Base-by-base conservation (phyloP, 371 early-diverging fungal species). In the Syncephalastrum contaminatum region DNA sequence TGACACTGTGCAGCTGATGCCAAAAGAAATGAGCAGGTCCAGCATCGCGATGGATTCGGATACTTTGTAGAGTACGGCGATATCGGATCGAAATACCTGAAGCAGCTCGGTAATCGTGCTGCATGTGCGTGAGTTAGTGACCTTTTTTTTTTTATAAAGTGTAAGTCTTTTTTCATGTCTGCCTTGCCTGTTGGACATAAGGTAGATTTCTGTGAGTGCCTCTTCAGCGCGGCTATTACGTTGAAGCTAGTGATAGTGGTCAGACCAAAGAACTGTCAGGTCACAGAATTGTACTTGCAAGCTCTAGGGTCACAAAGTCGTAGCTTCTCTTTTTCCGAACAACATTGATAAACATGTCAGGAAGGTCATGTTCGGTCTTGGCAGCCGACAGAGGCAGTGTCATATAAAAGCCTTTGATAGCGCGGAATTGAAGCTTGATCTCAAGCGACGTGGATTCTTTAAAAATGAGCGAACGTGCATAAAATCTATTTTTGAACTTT, bases 41-140 rank as follows among this genome's bases (percentile, higher is more conserved):
- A 97, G 69, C 55, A 92, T 54, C 0, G 91, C 92, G 7, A 96
- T 60, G 0, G 91, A 82, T 56, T 95, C 95, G 0, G 93, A 88
- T 2, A 87, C 62, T 44, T 86, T 85, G 59, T 93, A 93, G 10
- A 96, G 69, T 1, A 83, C 57, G 1, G 74, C 70, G n/a, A 95
- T 79, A 49, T 85, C 70, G 12, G 70, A 50, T 18, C 83, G 72
- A 30, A 95, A 81, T 7, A 66, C 51, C 2, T 73, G 62, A 3
- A 88, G 65, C 2, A 95, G 70, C 1, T 83, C 79, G 6, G 70
- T 64, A 25, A 92, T 76, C 24, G 86, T 85, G 48, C 88, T 88
- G 59, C 7, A 43, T 5, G 8, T 40, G 18, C 18, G 43, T 16
- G 24, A 39, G 22, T 2, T 15, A n/a, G n/a, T n/a, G n/a, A n/a